phyloP scores from a whole-genome alignment of 495 filamentous ascomycete species.

The Podospora bellae-mahoneyi region DNA sequence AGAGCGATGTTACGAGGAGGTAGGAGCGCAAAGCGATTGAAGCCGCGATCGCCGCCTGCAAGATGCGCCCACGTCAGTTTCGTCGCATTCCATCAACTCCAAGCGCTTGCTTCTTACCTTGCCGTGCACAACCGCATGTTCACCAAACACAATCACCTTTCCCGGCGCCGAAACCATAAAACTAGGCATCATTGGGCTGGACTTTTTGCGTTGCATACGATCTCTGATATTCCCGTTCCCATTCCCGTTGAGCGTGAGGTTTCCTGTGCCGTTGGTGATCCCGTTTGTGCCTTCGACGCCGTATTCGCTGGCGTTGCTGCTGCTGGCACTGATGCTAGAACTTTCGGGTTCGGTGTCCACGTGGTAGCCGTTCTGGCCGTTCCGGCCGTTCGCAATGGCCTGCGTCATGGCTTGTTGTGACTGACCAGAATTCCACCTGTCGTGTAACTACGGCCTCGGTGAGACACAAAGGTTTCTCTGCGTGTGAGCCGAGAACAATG shows the following conservation, averaged over 20 bases:
- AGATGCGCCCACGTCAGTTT: constrained; percentile 5
- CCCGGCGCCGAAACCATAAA: constrained; percentile 98
- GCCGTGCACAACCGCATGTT: constrained; percentile 94
- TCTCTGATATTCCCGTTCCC: constrained; percentile 25
- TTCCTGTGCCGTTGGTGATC: constrained; percentile 16
- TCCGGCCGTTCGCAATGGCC: constrained; percentile 20
- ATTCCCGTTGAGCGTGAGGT: constrained; percentile 22
- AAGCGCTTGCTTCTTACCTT: constrained; percentile 53
- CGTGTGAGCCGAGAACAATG: constrained; percentile 1
- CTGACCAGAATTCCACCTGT: not conserved
- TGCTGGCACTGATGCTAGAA: constrained; percentile 22
- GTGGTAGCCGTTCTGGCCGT: constrained; percentile 28
- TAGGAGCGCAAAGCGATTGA: constrained; percentile 93
- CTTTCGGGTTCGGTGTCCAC: constrained; percentile 21
- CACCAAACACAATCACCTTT: constrained; percentile 95
- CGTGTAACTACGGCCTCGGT: not conserved
- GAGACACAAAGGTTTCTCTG: constrained; percentile 6
- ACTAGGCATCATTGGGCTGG: constrained; percentile 67
- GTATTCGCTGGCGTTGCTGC: constrained; percentile 16
- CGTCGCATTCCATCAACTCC: not conserved
- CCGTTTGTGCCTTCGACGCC: constrained; percentile 13
- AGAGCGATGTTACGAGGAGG: constrained; percentile 85
- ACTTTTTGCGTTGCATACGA: constrained; percentile 46
- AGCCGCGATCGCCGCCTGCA: constrained; percentile 82
- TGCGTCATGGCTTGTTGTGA: constrained; percentile 21